Conservation (phyloP, 1,284 basidiomycete genomes). For the Boletus smithii region DNA sequence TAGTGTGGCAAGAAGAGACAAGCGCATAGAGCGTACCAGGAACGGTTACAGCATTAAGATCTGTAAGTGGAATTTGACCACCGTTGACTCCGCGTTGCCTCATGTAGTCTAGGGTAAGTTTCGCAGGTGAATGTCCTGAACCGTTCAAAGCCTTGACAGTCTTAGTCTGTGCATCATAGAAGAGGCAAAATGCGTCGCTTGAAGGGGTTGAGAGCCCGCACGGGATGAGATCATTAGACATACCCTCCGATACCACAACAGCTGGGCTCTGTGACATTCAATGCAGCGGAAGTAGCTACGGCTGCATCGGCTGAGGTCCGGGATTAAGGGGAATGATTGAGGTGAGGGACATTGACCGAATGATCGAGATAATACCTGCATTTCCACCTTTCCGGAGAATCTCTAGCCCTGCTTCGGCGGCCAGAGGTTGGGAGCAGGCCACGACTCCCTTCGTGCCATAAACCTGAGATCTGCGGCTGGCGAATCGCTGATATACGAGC, state of each 20-base stretch:
- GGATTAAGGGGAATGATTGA: neutral
- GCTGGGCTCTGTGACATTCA: slow-evolving; percentile 85
- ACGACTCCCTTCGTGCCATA: slow-evolving; percentile 88
- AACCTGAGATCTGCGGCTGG: slow-evolving; percentile 71
- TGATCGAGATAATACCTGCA: slow-evolving; percentile 53
- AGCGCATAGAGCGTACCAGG: slow-evolving; percentile 51
- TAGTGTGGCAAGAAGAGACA: neutral
- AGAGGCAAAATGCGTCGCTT: slow-evolving; percentile 90
- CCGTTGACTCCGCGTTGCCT: slow-evolving; percentile 70
- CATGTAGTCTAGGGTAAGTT: slow-evolving; percentile 73
- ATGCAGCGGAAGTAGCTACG: slow-evolving; percentile 79
- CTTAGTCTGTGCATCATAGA: slow-evolving; percentile 81
- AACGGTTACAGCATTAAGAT: slow-evolving; percentile 89
- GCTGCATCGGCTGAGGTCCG: slow-evolving; percentile 58
- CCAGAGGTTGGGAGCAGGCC: slow-evolving; percentile 87
- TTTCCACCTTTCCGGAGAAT: slow-evolving; percentile 89
- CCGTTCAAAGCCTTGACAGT: slow-evolving; percentile 83
- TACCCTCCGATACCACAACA: slow-evolving; percentile 82
- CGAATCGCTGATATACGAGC: slow-evolving; percentile 55
- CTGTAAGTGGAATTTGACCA: slow-evolving; percentile 62
- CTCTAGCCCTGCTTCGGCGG: slow-evolving; percentile 84
- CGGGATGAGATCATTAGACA: slow-evolving; percentile 16
- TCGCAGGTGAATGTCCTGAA: slow-evolving; percentile 81
- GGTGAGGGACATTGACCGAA: neutral
- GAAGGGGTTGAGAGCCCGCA: slow-evolving; percentile 10